phyloP scores from a whole-genome alignment of 1,284 basidiomycete species.

The Meira nashicola region DNA sequence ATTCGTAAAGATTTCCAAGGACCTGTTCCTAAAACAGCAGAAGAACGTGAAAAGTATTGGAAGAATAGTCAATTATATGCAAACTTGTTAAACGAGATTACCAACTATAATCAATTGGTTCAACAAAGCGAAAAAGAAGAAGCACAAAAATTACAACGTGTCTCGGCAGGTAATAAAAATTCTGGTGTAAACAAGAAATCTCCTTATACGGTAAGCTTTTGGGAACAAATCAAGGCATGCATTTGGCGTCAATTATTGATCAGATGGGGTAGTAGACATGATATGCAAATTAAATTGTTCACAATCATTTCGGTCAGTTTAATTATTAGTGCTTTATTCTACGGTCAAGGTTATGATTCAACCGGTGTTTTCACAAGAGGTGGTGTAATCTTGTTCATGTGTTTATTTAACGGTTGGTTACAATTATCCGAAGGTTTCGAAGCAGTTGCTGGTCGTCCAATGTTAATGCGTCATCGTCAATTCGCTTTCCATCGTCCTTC shows the following conservation, averaged over 20 bases:
- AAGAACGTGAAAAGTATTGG: slow-evolving; percentile 39
- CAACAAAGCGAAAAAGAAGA: slow-evolving; percentile 19
- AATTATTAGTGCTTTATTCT: slow-evolving; percentile 36
- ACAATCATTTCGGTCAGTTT: slow-evolving; percentile 42
- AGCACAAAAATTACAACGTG: slow-evolving; percentile 24
- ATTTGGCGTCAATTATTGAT: slow-evolving; percentile 39
- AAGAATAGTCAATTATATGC: slow-evolving; percentile 23
- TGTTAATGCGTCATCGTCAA: slow-evolving; percentile 61
- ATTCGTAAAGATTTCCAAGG: slow-evolving; percentile 58
- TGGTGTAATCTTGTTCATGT: slow-evolving; percentile 42
- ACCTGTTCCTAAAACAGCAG: slow-evolving; percentile 51
- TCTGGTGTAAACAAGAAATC: slow-evolving; percentile 31
- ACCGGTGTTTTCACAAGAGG: slow-evolving; percentile 29
- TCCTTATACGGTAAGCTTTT: slow-evolving; percentile 36
- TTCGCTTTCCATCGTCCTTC: slow-evolving; percentile 55
- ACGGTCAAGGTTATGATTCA: slow-evolving; percentile 29
- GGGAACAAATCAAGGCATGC: slow-evolving; percentile 30
- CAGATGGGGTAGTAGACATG: slow-evolving; percentile 30
- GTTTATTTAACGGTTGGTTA: slow-evolving; percentile 45
- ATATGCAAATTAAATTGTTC: slow-evolving; percentile 34
- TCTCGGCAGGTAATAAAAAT: slow-evolving; percentile 32
- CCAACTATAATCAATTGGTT: slow-evolving; percentile 35
- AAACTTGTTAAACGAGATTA: slow-evolving; percentile 32
- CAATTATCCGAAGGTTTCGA: slow-evolving; percentile 63
- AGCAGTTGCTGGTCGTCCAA: slow-evolving; percentile 64